phyloP scores from a whole-genome alignment of 1,284 basidiomycete genomes.

The Malassezia globosa region DNA sequence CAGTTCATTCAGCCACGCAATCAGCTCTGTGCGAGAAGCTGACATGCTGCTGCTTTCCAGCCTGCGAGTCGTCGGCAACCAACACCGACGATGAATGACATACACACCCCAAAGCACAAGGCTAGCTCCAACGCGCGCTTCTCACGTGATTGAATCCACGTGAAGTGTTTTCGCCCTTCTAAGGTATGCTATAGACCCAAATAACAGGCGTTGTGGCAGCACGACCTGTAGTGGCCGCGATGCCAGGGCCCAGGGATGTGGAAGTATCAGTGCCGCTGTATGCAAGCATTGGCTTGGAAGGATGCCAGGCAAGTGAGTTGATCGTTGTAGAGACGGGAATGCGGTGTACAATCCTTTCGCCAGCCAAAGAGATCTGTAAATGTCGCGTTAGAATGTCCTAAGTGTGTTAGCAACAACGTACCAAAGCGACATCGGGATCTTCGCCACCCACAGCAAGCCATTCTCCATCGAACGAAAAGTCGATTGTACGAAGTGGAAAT shows the following conservation, averaged over 20 bases:
- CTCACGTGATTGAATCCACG: constrained; percentile 11
- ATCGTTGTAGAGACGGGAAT: constrained; percentile 10
- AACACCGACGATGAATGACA: not conserved
- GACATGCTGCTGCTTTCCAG: constrained; percentile 21
- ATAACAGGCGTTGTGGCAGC: constrained; percentile 7
- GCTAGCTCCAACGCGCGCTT: not conserved
- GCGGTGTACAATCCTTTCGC: not conserved
- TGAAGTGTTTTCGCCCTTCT: not conserved
- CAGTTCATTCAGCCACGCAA: constrained; percentile 88
- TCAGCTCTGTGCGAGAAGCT: constrained; percentile 62
- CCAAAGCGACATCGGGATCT: constrained; percentile 17
- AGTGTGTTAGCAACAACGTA: no score
- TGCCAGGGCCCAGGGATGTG: not conserved
- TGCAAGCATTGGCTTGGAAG: constrained; percentile 6
- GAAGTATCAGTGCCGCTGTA: constrained; percentile 13
- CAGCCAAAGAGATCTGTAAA: constrained; percentile 7
- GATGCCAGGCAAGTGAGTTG: constrained; percentile 16
- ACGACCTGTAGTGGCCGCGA: not conserved
- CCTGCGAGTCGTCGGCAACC: not conserved
- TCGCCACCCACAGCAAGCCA: constrained; percentile 36
- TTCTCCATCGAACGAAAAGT: constrained; percentile 40
- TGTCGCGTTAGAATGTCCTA: not conserved
- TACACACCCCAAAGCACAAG: not conserved
- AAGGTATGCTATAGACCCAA: constrained; percentile 15
- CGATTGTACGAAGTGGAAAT: constrained; percentile 28